Percentiles rank a stretch among this genome's conserved stretches.
These are phyloP conservation scores for Nicotiana knightiana DNA, from an alignment of 257 asterid genomes.

Conservation along the genomic window DNA sequence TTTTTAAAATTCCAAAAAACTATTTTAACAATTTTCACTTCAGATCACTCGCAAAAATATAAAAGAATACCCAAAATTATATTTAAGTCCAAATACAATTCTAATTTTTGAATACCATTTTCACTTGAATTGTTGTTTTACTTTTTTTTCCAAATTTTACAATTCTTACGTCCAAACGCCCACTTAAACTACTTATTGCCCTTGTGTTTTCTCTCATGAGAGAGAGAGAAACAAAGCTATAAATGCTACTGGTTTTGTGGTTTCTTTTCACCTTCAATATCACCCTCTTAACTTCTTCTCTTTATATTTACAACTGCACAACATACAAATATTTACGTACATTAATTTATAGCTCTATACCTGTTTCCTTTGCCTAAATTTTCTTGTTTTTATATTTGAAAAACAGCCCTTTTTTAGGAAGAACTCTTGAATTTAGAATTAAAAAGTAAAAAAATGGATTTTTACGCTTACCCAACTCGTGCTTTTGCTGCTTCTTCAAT, in stretches of 20 bases:
- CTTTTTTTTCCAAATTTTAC: no score
- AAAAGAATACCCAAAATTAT: no score
- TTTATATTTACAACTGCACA: neutral
- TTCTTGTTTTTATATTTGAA: neutral
- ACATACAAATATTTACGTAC: neutral
- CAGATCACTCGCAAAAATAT: no score
- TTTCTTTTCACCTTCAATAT: conserved; percentile 5
- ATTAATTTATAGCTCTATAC: neutral
- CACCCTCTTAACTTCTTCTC: neutral
- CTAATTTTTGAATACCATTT: no score
- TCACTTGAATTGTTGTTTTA: no score
- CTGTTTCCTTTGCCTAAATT: neutral
- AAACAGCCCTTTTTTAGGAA: neutral
- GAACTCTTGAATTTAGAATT: neutral
- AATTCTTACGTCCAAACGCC: no score
- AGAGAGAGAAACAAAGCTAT: neutral
- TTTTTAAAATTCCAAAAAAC: no score
- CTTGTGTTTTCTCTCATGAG: neutral
- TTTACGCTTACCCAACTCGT: conserved; percentile 57
- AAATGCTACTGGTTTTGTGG: conserved; percentile 6
- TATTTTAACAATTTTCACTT: no score
- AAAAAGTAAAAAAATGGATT: conserved; percentile 41
- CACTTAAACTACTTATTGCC: neutral
- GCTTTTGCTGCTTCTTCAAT: conserved; percentile 41
- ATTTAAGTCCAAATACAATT: no score